These are phyloP conservation scores for Ophiocordyceps camponoti-saundersi DNA, from an alignment of 2,329 filamentous ascomycete species.

Conservation along the genomic window DNA sequence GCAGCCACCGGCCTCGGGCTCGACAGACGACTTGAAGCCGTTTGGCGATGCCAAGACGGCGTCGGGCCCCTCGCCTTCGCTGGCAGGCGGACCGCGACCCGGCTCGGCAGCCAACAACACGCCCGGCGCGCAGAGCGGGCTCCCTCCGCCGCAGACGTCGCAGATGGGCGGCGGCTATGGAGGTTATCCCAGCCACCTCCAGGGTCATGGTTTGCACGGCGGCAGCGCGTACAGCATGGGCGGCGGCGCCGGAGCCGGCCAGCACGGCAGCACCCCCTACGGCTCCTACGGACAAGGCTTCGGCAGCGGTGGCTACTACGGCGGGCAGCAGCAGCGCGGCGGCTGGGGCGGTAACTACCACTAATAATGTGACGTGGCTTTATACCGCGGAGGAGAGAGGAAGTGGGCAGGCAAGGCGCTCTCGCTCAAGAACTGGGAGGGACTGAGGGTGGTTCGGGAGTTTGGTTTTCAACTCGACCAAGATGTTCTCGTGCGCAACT, in stretches of 20 bases:
- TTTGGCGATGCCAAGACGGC: conserved; percentile 38
- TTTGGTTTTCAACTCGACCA: too few relatives aligned
- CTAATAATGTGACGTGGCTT: conserved; percentile 16
- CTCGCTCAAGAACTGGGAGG: conserved; percentile 8
- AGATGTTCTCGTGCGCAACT: background rate
- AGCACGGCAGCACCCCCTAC: conserved; percentile 36
- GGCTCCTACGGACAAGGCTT: conserved; percentile 34
- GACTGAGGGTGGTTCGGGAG: too few relatives aligned
- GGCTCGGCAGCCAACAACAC: conserved; percentile 39
- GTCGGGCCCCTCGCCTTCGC: conserved; percentile 37
- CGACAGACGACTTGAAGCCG: conserved; percentile 38
- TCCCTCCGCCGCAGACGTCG: conserved; percentile 38
- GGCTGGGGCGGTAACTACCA: conserved; percentile 47
- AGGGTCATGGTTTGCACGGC: conserved; percentile 35
- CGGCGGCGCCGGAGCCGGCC: conserved; percentile 29
- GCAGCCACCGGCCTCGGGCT: conserved; percentile 25
- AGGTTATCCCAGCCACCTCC: conserved; percentile 37
- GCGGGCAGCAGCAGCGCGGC: conserved; percentile 24
- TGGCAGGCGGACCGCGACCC: conserved; percentile 34
- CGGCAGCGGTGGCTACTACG: conserved; percentile 21
- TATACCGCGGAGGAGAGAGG: conserved; percentile 9
- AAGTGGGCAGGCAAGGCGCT: conserved; percentile 10
- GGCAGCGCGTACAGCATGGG: conserved; percentile 38
- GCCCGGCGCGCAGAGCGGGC: conserved; percentile 30
- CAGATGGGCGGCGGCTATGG: conserved; percentile 36